phyloP scores from a whole-genome alignment of 192 early-diverging fungal species.

The Coemansia sp. region DNA sequence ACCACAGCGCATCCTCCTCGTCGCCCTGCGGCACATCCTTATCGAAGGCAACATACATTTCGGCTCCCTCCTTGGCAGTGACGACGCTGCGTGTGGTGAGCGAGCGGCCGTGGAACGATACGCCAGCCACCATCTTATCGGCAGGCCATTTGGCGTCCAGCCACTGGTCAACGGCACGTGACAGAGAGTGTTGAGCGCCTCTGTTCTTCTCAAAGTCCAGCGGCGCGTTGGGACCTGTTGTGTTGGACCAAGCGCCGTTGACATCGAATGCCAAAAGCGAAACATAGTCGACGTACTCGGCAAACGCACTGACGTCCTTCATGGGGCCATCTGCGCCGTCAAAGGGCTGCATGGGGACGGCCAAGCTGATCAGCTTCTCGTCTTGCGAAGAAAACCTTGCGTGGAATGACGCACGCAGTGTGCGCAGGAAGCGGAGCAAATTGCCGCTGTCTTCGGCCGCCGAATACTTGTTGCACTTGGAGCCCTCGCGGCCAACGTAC shows the following conservation, averaged over 20 bases:
- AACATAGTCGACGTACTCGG: slow-evolving; percentile 63
- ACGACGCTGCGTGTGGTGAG: slow-evolving; percentile 49
- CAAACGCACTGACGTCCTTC: slow-evolving; percentile 59
- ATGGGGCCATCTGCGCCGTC: slow-evolving; percentile 54
- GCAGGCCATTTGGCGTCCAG: slow-evolving; percentile 61
- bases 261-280: slow-evolving; percentile 71
- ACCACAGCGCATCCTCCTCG: slow-evolving; percentile 45
- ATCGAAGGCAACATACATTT: slow-evolving; percentile 47
- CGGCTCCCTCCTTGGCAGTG: slow-evolving; percentile 36
- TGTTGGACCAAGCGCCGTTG: slow-evolving; percentile 59
- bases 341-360: slow-evolving; percentile 63
- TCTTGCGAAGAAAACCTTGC: slow-evolving; percentile 25
- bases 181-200: slow-evolving; percentile 49
- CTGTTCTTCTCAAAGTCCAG: slow-evolving; percentile 36
- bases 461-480: slow-evolving; percentile 58
- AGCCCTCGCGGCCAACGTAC: slow-evolving; percentile 59
- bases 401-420: slow-evolving; percentile 39
- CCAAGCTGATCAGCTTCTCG: slow-evolving; percentile 62
- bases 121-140: slow-evolving; percentile 61
- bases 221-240: slow-evolving; percentile 66
- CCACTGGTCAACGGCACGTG: slow-evolving; percentile 56
- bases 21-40: slow-evolving; percentile 60
- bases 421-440: slow-evolving; percentile 43
- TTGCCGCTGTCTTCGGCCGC: slow-evolving; percentile 42
- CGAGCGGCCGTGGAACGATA: slow-evolving; percentile 62